phyloP scores from a whole-genome alignment of 1,139 yeast species.

The Kluyveromyces sp. region DNA sequence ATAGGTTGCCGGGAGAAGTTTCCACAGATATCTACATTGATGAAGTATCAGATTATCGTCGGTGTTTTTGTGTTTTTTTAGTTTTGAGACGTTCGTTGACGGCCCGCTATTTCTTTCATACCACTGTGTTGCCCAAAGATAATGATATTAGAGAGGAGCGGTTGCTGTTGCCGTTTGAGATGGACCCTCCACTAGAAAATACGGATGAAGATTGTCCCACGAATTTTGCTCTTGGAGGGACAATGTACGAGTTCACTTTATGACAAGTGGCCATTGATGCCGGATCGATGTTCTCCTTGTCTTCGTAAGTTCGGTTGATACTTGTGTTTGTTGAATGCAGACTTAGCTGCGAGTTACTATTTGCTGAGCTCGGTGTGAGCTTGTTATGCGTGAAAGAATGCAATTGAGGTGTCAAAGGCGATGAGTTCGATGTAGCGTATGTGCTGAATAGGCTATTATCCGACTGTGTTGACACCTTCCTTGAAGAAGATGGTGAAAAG shows the following conservation, averaged over 20 bases:
- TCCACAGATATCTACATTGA: too few species aligned
- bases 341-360: conserved; percentile 20
- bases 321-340: conserved; percentile 18
- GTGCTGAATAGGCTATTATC: conserved; percentile 24
- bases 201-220: conserved; percentile 19
- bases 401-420: conserved; percentile 24
- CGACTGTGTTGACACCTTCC: conserved; percentile 22
- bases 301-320: conserved; percentile 9
- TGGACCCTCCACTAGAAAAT: conserved; percentile 14
- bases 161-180: conserved; percentile 14
- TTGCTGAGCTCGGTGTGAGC: conserved; percentile 16
- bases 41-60: too few species aligned
- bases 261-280: conserved; percentile 3
- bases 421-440: conserved; percentile 19
- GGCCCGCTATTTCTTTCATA: neutral
- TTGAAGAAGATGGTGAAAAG: conserved; percentile 23
- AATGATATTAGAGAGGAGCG: conserved; percentile 22
- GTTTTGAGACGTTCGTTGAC: too few species aligned
- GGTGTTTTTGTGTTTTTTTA: too few species aligned
- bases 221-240: conserved; percentile 22
- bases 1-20: too few species aligned
- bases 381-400: conserved; percentile 18
- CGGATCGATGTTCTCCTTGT: conserved; percentile 19
- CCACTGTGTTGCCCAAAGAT: conserved; percentile 14
- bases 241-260: conserved; percentile 9